Evolutionary conservation across 352 stramenopile genomes (phyloP), one percentile per base, ranked within the genome.

Genomic region (Pythium aphanidermatum): DNA sequence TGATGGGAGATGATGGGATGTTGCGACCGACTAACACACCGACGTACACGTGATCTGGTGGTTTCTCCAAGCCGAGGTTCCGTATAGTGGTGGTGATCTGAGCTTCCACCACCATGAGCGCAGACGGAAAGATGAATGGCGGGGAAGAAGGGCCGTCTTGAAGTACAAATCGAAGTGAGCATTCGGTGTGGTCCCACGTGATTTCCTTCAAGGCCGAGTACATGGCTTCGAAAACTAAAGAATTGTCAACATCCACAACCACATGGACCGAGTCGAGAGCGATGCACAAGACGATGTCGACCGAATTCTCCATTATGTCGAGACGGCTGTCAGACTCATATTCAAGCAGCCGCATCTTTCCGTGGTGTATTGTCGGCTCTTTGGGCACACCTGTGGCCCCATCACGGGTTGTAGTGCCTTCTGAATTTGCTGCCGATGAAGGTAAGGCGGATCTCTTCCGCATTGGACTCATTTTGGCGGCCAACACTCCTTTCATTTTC

Each of bases 141-240:
- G 60, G 32, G 0, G 69, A 83, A 4, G 14, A 38, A 1, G 50
- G 37, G 9, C 51, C 60, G 17, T 77, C 65, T 12, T 66, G 44
- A 28, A 74, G 46, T 3, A 60, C 45, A 34, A 88, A 86, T 11
- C 55, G 43, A 7, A 88, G 36, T 0, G 70, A 74, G 32, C 74
- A 76, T 11, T 84, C 71, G 17, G 62, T 83, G 42, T 88, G 58
- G 31, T 88, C 65, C 76, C 76, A 88, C 8, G 77, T 51, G 20
- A 86, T 76, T 29, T 88, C 69, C 44, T 74, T 83, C 41, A 88
- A 60, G 19, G 51, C 12, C 0, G 42, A 48, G 33, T 68, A 70
- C 3, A 42, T 39, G 2, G 58, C 61, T 46, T 83, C 60, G 20
- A 79, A 83, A 24, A 79, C 35, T 19, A 72, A 36, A 16, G 56